Conservation (phyloP, 805 yeast genomes). For the Ogataea pini region DNA sequence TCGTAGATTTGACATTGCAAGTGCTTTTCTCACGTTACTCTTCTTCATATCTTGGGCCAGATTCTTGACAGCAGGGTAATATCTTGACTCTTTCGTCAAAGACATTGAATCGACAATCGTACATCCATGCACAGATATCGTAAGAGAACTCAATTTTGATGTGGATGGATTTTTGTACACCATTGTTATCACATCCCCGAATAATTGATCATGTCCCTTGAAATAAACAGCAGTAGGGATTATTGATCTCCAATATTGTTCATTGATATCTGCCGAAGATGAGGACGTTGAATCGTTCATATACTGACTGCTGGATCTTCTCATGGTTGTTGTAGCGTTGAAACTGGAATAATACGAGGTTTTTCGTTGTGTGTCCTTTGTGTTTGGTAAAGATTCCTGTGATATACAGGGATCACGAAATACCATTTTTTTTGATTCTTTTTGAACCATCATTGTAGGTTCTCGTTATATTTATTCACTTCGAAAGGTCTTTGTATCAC, state of each 20-base stretch:
- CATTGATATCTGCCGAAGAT: slow-evolving; percentile 21
- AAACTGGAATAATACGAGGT: slow-evolving; percentile 23
- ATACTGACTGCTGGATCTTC: slow-evolving; percentile 23
- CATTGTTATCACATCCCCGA: slow-evolving; percentile 50
- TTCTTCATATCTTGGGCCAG: slow-evolving; percentile 47
- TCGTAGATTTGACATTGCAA: slow-evolving; percentile 73
- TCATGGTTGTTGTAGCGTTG: slow-evolving; percentile 22
- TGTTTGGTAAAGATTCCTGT: neutral
- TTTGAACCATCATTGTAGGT: neutral
- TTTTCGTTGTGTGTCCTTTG: slow-evolving; percentile 10
- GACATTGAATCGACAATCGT: slow-evolving; percentile 59
- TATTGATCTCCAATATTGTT: slow-evolving; percentile 42
- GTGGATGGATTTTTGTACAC: slow-evolving; percentile 51
- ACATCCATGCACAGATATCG: slow-evolving; percentile 68
- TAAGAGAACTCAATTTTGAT: slow-evolving; percentile 49
- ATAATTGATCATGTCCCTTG: slow-evolving; percentile 47
- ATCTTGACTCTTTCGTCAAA: slow-evolving; percentile 60
- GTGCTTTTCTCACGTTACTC: slow-evolving; percentile 66
- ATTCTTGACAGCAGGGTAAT: slow-evolving; percentile 77
- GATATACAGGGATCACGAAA: slow-evolving; percentile 1
- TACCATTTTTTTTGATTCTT: neutral
- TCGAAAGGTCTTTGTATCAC: neutral
- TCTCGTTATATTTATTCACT: neutral
- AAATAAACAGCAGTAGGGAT: slow-evolving; percentile 55
- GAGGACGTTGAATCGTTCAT: slow-evolving; percentile 16